Evolutionary conservation across 805 yeast species (phyloP).

Genomic region (Schwanniomyces occidentalis): DNA sequence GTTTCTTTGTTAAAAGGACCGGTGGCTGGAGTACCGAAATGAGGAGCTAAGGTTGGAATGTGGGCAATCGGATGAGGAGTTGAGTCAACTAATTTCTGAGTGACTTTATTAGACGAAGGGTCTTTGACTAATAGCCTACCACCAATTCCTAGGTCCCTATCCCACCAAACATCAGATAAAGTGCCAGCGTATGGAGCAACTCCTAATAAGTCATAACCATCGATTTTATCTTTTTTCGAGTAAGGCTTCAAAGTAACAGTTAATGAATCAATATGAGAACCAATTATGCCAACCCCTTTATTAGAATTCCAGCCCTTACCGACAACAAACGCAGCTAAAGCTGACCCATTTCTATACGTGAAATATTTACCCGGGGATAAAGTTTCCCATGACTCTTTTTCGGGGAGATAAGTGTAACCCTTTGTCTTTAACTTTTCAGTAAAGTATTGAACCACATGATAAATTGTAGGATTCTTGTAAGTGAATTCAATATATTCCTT

Average conservation of each 20-base stretch:
- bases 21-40: slow-evolving; percentile 29
- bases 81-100: slow-evolving; percentile 29
- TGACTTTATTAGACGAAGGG: slow-evolving; percentile 17
- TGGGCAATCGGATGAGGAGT: slow-evolving; percentile 37
- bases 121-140: slow-evolving; percentile 33
- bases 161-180: slow-evolving; percentile 36
- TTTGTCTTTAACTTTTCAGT: slow-evolving; percentile 47
- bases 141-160: slow-evolving; percentile 44
- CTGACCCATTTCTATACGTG: slow-evolving; percentile 32
- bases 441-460: slow-evolving; percentile 63
- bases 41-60: slow-evolving; percentile 43
- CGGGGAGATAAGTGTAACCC: slow-evolving; percentile 68
- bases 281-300: slow-evolving; percentile 28
- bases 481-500: slow-evolving; percentile 71
- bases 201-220: slow-evolving; percentile 38
- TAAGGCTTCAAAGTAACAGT: slow-evolving; percentile 36
- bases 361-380: slow-evolving; percentile 58
- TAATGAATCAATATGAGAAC: slow-evolving; percentile 40
- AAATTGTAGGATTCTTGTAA: slow-evolving; percentile 70
- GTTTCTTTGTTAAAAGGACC: slow-evolving; percentile 36
- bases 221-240: slow-evolving; percentile 19
- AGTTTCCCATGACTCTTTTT: slow-evolving; percentile 55
- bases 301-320: slow-evolving; percentile 39
- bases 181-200: slow-evolving; percentile 44
- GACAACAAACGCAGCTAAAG: slow-evolving; percentile 37